Base-by-base conservation (phyloP, 768 basidiomycete genomes). In the Collybia sp. region DNA sequence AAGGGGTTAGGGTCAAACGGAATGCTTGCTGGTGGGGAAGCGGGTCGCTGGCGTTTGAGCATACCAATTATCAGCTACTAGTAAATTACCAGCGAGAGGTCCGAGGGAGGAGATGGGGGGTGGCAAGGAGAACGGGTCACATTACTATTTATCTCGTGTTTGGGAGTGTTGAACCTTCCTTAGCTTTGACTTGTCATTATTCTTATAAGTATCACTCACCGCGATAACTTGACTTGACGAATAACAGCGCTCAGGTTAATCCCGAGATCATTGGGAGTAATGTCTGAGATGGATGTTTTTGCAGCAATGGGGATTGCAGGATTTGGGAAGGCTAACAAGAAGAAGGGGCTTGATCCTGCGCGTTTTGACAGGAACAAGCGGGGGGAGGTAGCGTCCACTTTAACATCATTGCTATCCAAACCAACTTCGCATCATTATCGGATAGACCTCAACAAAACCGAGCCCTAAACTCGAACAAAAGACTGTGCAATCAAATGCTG, bases 281-380 rank as follows among this genome's bases (percentile, higher is more conserved):
- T 71, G 71, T 51, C 68, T 18, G 79, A 83, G 63, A 73, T 75
- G 67, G 88, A 90, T 50, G 66, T 91, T 15, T 76, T 91, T 56
- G 81, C 85, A 2, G 79, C 84, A 10, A 91, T 93, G 85, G 90
- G 90, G 5, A 87, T 93, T 46, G 56, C 80, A 56, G 86, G 86
- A 17, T 93, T 93, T 59, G 91, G 91, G 18, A 93, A 91, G 67
- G 65, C 82, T 37, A 58, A 67, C 18, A 76, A 80, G 61, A 82
- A 82, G 66, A 80, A 73, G 50, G 66, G 77, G 58, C 73, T 90
- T 16, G 85, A 89, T 60, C 82, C 85, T n/a, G 61, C 73, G n/a
- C 70, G 87, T 48, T 88, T 91, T 52, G 85, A 89, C 65, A 87
- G 81, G 64, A 83, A 72, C 62, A 87, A 82, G 65, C 75, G 85